Evolutionary conservation across 1,284 basidiomycete species (phyloP).

Genomic region (Ceratobasidium theobromae): DNA sequence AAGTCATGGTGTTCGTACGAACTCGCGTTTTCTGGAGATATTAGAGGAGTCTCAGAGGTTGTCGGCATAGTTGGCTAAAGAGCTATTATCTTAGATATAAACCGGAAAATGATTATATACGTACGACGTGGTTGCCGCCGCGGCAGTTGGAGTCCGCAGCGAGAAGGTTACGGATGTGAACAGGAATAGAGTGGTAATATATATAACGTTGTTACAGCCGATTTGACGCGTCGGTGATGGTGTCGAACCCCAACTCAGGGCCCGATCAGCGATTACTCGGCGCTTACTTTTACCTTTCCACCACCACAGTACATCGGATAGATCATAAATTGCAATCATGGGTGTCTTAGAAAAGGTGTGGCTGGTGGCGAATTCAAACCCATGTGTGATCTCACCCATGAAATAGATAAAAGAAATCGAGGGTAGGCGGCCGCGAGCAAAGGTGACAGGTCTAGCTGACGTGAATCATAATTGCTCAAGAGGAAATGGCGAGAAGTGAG

Average conservation of each 20-base stretch:
- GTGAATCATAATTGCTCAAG: constrained; percentile 48
- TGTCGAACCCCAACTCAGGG: too few relatives aligned
- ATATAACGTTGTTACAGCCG: not conserved
- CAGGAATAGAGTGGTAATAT: not conserved
- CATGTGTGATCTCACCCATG: not conserved
- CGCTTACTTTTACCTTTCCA: too few relatives aligned
- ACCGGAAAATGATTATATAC: too few relatives aligned
- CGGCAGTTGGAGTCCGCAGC: not conserved
- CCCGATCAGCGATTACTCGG: too few relatives aligned
- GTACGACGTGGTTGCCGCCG: not conserved
- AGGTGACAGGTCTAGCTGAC: not conserved
- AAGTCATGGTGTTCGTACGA: constrained; percentile 17
- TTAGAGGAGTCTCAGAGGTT: constrained; percentile 7
- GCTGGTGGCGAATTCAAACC: constrained; percentile 4
- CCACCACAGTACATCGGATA: too few relatives aligned
- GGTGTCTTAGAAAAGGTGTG: constrained; percentile 85
- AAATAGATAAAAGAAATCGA: constrained; percentile 88
- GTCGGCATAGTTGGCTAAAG: not conserved
- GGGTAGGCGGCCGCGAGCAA: constrained; percentile 54
- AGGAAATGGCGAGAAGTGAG: constrained; percentile 94
- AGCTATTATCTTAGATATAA: too few relatives aligned
- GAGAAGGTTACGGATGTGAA: not conserved
- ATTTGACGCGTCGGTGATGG: too few relatives aligned
- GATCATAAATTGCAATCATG: constrained; percentile 50
- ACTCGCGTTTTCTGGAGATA: constrained; percentile 4